Base-by-base conservation (phyloP, 768 basidiomycete genomes). In the Termitomyces sp. region DNA sequence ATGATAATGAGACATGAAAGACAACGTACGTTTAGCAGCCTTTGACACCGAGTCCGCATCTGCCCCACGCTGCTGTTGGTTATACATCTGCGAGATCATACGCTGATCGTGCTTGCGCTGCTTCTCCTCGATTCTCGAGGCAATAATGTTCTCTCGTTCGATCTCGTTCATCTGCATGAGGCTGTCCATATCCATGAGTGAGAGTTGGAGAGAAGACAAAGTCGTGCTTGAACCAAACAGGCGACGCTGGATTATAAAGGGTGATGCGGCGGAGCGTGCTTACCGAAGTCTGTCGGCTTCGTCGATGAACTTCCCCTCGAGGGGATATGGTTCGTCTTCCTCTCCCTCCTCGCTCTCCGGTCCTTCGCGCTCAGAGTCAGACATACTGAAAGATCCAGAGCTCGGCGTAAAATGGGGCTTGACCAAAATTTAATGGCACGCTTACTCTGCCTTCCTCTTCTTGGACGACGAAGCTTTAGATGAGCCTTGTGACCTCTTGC, bases 281-380 rank as follows among this genome's bases (percentile, higher is more conserved):
- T 75, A 96, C 96, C 79, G 75, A 61, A 87, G 81, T 65, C 89
- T 82, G 71, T 98, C 96, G 12, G 76, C 80, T 64, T 93, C 92
- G 66, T 97, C 87, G 57, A 81, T 82, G 67, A 91, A 98, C 71
- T 92, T 92, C 49, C 92, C 94, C 65, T 98, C 96, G 12, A 97
- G 74, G 0, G 94, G 95, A 68, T 92, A 98, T 4, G 86, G 86
- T 62, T 92, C 87, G 5, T 69, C 67, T 5, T 77, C 79, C 31
- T 80, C 81, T 54, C 37, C 57, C 38, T 82, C 83, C 63, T 90
- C 89, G 58, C 83, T 87, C 64, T 90, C 88, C 11, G 80, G 78
- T 21, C 72, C 80, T 40, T 78, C 74, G 34, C 81, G 84, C 17
- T 86, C 84, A 34, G 82, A 81, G 32, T 80, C 76, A 34, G 70